Percentiles rank a stretch among this genome's conserved stretches.
These are phyloP conservation scores for Fusarium kyushuense DNA, from an alignment of 2,329 filamentous ascomycete species.

Conservation along the genomic window DNA sequence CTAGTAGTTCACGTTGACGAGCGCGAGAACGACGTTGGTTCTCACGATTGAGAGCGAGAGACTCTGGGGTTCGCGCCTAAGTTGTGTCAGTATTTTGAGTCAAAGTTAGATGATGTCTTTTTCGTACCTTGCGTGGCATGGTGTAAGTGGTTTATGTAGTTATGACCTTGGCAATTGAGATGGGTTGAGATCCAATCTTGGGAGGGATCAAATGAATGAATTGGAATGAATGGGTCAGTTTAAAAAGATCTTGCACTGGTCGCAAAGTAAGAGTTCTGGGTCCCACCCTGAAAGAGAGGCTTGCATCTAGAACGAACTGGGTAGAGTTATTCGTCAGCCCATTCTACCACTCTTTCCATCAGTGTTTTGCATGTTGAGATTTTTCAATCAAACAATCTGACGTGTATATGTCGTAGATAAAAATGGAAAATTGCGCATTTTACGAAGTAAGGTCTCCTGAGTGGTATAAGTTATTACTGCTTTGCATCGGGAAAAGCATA, in stretches of 20 bases:
- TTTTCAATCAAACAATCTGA: background rate
- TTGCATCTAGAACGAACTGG: slow-evolving; percentile 13
- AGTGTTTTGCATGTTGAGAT: background rate
- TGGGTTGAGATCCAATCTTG: background rate
- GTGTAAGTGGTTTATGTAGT: background rate
- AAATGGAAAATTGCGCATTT: too few relatives aligned
- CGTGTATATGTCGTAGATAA: too few relatives aligned
- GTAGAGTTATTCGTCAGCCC: background rate
- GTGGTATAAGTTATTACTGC: too few relatives aligned
- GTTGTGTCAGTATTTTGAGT: too few relatives aligned
- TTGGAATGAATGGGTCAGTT: too few relatives aligned
- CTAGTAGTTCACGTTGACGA: slow-evolving; percentile 59
- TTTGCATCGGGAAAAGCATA: too few relatives aligned
- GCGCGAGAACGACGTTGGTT: slow-evolving; percentile 62
- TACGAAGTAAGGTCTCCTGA: too few relatives aligned
- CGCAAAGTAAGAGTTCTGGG: slow-evolving; percentile 5
- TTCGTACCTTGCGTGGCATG: slow-evolving; percentile 40
- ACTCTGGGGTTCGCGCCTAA: slow-evolving; percentile 46
- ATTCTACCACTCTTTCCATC: background rate
- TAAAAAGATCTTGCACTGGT: background rate
- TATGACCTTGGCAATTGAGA: background rate
- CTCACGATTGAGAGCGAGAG: slow-evolving; percentile 52
- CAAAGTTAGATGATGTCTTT: background rate
- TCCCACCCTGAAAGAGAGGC: slow-evolving; percentile 15
- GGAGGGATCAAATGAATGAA: background rate